Conservation (phyloP, 768 basidiomycete species). For the Lentinula sp. region DNA sequence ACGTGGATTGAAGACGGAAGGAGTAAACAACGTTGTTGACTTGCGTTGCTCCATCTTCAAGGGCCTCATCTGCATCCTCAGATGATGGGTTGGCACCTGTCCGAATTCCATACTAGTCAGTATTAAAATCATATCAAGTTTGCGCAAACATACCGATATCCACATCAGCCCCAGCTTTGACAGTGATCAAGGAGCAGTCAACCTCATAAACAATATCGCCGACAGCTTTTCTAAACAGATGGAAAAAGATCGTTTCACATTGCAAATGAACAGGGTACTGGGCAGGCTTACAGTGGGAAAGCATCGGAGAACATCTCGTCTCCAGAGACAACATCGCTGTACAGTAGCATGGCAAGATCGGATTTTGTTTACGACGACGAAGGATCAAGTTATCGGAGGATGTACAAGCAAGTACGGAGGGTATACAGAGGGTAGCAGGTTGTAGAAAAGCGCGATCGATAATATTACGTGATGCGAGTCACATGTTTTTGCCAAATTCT, state of each 20-base stretch:
- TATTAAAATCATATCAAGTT: neutral
- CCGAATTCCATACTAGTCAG: neutral
- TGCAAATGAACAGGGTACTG: neutral
- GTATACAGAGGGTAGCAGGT: constrained; percentile 6
- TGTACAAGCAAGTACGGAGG: constrained; percentile 1
- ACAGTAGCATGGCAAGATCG: constrained; percentile 60
- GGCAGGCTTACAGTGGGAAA: constrained; percentile 64
- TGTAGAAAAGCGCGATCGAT: constrained; percentile 22
- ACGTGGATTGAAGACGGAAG: constrained; percentile 78
- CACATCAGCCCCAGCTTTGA: constrained; percentile 74
- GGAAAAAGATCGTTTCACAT: constrained; percentile 4
- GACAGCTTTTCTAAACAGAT: constrained; percentile 55
- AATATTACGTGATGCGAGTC: neutral
- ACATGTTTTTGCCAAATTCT: neutral
- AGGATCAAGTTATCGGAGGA: constrained; percentile 14
- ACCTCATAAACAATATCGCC: constrained; percentile 84
- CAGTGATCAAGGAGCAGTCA: constrained; percentile 63
- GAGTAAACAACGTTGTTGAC: constrained; percentile 93
- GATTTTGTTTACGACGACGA: constrained; percentile 10
- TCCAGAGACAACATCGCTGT: constrained; percentile 60
- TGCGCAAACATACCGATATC: constrained; percentile 69
- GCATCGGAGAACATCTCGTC: constrained; percentile 97
- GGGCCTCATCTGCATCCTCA: constrained; percentile 76
- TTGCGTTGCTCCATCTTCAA: constrained; percentile 69
- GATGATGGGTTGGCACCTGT: constrained; percentile 89